Evolutionary conservation across 83 land plant species (phyloP), one percentile per base, ranked within the genome.

Genomic region (Diphasiastrum complanatum): DNA sequence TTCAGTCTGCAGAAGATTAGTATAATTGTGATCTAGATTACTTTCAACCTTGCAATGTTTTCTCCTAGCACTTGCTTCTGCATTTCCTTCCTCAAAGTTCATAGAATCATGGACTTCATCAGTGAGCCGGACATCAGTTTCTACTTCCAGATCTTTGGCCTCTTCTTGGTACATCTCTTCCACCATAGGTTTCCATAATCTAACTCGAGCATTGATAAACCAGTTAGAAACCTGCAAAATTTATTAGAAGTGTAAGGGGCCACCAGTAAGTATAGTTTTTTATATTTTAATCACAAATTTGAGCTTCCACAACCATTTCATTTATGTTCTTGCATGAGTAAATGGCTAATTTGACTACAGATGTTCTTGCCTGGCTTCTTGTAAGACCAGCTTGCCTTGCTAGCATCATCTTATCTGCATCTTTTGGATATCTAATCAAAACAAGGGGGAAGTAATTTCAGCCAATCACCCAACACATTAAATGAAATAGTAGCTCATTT

Each of bases 101-200:
- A n/a, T n/a, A n/a, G n/a, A n/a, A 27, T 35, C 16, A 27, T 30
- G 14, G 6, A 18, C 35, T 0, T 55, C 38, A 0, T 8, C 38
- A 12, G 18, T 30, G n/a, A 24, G 22, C 12, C 25, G 16, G 16
- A 24, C 59, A 16, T 16, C 30, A 11, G 59, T 50, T 5, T 22
- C 76, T 8, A 45, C 64, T 20, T 60, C 61, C 14, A 61, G 14
- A 41, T 65, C 32, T 49, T 71, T 38, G 64, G 61, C 36, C 10
- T 24, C 47, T 27, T 60, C 41, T 54, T 76, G 5, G 75, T 87
- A 87, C 93, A 87, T 87, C 33, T 83, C 89, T 55, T 87, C 93
- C 47, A 87, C 89, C 93, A 87, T 87, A 24, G 93, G 93, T 72
- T 87, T 87, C 93, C 93, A 87, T 5, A 87, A 89, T 35, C 93